phyloP scores from a whole-genome alignment of 2,329 filamentous ascomycete genomes.

The Colletotrichum limetticola region DNA sequence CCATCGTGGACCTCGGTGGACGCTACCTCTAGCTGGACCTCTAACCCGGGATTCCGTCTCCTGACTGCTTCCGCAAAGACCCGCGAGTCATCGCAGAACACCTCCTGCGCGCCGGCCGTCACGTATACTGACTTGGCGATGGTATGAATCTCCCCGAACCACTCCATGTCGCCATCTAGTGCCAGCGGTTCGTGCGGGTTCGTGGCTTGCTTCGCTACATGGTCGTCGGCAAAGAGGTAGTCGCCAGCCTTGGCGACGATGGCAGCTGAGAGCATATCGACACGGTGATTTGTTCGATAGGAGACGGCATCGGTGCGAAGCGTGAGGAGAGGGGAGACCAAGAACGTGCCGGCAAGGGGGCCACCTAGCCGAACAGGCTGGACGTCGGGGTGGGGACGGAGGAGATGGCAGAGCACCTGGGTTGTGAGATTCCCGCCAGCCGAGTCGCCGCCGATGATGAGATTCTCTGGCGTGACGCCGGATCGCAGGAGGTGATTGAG shows the following conservation, averaged over 20 bases:
- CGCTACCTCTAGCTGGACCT: background rate
- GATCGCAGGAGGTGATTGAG: background rate
- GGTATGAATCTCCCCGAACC: background rate
- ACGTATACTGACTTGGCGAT: background rate
- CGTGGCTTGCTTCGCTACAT: background rate
- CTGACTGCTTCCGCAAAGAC: constrained; percentile 1
- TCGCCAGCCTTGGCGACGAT: background rate
- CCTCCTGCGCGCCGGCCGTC: background rate
- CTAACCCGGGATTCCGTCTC: background rate
- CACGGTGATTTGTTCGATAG: background rate
- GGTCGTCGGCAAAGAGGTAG: background rate
- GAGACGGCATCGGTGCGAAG: background rate
- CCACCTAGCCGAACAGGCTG: background rate
- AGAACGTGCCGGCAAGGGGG: background rate
- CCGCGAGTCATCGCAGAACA: background rate
- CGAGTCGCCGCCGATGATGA: background rate
- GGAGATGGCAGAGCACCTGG: background rate
- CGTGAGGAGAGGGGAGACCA: constrained; percentile 1
- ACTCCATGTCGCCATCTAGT: background rate
- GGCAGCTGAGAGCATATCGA: constrained; percentile 1
- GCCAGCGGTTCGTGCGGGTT: background rate
- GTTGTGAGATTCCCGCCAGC: background rate
- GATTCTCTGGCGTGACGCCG: background rate
- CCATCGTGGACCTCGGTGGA: background rate
- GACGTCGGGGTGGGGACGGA: background rate